Evolutionary conservation across 305 asterid species (phyloP), one percentile per base, ranked within the genome.

Genomic region (Andrographis paniculata): DNA sequence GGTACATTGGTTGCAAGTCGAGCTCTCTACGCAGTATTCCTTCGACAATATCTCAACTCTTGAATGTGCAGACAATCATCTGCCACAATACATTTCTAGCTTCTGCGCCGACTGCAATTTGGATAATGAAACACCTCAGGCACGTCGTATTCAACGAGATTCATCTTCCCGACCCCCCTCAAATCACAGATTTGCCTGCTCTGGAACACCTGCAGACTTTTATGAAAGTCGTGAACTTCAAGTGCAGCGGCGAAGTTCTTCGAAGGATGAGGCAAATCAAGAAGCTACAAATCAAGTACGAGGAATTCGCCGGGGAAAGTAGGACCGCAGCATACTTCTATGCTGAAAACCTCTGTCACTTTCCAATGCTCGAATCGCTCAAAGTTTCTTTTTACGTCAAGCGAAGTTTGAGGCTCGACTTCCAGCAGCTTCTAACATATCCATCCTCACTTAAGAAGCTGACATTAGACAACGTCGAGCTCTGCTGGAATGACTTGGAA

Each of bases 401-500:
- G 13, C 38, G 3, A 33, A 33, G 13, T 0, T 1, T 0, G 41
- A 9, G 16, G 1, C 10, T 23, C 21, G 20, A 17, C 22, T 60
- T 65, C 14, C 13, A 5, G 38, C 11, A 13, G n/a, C n/a, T 2
- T 13, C 38, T 33, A 11, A 33, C 0, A 13, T 33, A 5, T 50
- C 68, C 64, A 3, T 19, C 14, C 23, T 59, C 38, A 12, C 59
- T 69, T 0, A 64, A 51, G 33, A 41, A 61, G 47, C n/a, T 70
- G 47, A 20, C 12, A 1, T 39, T 44, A 20, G 14, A 1, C 0
- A 2, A 4, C 13, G n/a, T 33, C 13, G 1, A 11, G 38, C 38
- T 1, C 11, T 56, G 60, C 27, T 64, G 72, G 76, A 45, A 53
- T 19, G 51, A 46, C 1, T 38, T 46, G 60, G 1, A 7, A 16